A percentile compares a stretch with the other conserved stretches of the same genome.
Evolutionary conservation across 2,329 filamentous ascomycete species (phyloP).

Genomic region (Ophiosphaerella narmari): DNA sequence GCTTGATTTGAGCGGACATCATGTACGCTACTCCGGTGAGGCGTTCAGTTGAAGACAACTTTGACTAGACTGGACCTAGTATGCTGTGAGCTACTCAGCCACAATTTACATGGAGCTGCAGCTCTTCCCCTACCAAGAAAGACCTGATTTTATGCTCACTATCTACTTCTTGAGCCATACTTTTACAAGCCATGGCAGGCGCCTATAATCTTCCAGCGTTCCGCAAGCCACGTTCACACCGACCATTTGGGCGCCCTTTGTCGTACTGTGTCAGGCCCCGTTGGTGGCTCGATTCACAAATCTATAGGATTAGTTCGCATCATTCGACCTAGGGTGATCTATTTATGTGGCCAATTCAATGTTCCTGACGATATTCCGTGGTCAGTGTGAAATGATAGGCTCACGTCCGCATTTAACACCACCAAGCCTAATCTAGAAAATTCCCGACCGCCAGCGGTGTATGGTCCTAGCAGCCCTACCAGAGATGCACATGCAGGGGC

Average conservation of each 20-base stretch:
- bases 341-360: too few species aligned
- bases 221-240: too few species aligned
- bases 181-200: too few species aligned
- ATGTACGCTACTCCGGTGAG: not conserved
- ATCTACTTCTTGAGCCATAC: too few species aligned
- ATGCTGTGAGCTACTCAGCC: not conserved
- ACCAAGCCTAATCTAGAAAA: constrained; percentile 16
- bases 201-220: too few species aligned
- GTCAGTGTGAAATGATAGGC: constrained; percentile 33
- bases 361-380: not conserved
- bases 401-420: constrained; percentile 19
- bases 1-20: not conserved
- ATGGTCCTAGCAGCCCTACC: constrained; percentile 35
- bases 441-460: constrained; percentile 27
- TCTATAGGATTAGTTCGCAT: too few species aligned
- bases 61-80: not conserved
- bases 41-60: not conserved
- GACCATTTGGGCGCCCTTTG: too few species aligned
- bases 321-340: too few species aligned
- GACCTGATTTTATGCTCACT: not conserved
- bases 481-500: constrained; percentile 11
- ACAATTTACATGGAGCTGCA: not conserved
- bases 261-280: too few species aligned
- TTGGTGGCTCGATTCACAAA: too few species aligned
- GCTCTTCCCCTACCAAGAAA: not conserved